These are phyloP conservation scores for Daldinia decipiens DNA, from an alignment of 495 filamentous ascomycete genomes.

Conservation along the genomic window DNA sequence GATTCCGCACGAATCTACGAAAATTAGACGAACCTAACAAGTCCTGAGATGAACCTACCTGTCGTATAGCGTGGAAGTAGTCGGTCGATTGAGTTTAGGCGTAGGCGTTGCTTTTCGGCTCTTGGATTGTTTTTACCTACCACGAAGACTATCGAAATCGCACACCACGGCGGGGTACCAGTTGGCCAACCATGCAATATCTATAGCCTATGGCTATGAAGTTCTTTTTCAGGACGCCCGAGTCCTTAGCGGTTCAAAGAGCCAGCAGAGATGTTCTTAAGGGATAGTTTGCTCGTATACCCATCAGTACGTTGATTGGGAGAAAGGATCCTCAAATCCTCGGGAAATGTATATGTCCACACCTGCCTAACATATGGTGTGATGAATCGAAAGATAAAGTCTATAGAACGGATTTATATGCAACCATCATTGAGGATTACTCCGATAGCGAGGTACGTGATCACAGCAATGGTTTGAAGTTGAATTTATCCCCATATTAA, in stretches of 20 bases:
- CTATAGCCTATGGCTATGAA: neutral
- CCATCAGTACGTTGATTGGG: neutral
- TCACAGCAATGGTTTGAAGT: neutral
- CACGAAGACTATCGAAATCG: neutral
- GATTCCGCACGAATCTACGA: neutral
- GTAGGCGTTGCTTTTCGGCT: neutral
- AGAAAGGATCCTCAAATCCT: neutral
- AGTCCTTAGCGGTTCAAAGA: neutral
- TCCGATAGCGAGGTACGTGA: neutral
- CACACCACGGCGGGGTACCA: too few relatives aligned
- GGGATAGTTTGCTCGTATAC: neutral
- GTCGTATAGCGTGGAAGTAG: neutral
- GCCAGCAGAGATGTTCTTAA: neutral
- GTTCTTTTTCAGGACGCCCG: neutral
- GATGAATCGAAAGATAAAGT: neutral
- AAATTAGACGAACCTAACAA: neutral
- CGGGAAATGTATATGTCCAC: neutral
- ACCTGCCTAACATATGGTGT: neutral
- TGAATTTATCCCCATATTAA: slow-evolving; percentile 1
- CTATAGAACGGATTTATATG: neutral
- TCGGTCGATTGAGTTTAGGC: neutral
- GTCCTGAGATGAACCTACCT: neutral
- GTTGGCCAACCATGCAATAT: neutral
- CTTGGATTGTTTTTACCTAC: neutral
- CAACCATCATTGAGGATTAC: neutral